A percentile compares a stretch with the other conserved stretches of the same genome.
These are phyloP conservation scores for Polyporus arcularius DNA, from an alignment of 768 basidiomycete genomes.

Conservation along the genomic window DNA sequence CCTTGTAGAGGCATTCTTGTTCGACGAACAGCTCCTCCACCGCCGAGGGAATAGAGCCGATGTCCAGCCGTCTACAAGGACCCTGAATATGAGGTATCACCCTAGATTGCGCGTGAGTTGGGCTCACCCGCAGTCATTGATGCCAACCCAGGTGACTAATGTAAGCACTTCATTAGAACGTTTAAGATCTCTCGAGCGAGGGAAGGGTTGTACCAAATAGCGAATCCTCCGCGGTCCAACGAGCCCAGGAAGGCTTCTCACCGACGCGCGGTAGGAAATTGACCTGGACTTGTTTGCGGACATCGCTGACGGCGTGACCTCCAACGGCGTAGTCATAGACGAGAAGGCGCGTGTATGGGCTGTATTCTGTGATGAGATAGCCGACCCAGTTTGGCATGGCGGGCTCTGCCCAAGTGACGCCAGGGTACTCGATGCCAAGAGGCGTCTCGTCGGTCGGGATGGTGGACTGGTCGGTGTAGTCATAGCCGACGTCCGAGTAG, in stretches of 20 bases:
- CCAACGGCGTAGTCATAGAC: constrained; percentile 62
- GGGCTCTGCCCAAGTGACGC: constrained; percentile 47
- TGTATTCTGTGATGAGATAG: constrained; percentile 46
- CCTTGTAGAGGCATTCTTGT: constrained; percentile 50
- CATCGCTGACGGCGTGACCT: constrained; percentile 47
- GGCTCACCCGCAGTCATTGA: constrained; percentile 63
- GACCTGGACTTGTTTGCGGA: constrained; percentile 41
- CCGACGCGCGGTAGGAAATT: constrained; percentile 39
- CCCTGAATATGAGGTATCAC: not conserved
- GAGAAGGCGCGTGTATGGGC: constrained; percentile 37
- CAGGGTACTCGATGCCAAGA: constrained; percentile 52
- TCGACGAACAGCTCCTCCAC: constrained; percentile 42
- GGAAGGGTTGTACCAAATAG: constrained; percentile 26
- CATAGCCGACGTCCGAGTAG: constrained; percentile 46
- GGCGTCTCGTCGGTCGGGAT: constrained; percentile 45
- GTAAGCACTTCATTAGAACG: not conserved
- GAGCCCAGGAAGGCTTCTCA: constrained; percentile 27
- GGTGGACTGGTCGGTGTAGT: constrained; percentile 3
- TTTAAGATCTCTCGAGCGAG: not conserved
- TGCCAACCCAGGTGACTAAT: constrained; percentile 65
- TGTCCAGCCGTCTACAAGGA: not conserved
- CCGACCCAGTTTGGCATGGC: constrained; percentile 64
- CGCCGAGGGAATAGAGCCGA: constrained; percentile 4
- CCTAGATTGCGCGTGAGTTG: not conserved
- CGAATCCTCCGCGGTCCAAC: constrained; percentile 25